phyloP scores from a whole-genome alignment of 176 grass and related monocot genomes.

The Juncus effusus region DNA sequence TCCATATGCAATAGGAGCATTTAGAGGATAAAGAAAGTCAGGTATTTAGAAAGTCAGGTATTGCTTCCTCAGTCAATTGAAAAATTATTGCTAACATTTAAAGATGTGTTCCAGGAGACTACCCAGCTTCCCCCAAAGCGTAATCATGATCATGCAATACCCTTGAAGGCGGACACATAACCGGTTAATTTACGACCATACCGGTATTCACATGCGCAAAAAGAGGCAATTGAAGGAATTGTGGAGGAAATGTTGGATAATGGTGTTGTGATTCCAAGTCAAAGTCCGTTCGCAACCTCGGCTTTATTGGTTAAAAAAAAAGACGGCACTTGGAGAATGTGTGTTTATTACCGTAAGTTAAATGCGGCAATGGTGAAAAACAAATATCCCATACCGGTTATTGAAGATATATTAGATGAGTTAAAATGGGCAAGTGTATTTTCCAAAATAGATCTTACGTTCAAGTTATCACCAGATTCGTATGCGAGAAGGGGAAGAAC shows the following conservation, averaged over 20 bases:
- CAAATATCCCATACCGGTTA: not conserved
- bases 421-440: not conserved
- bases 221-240: not conserved
- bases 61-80: no score
- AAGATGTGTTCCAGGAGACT: not conserved
- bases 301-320: not conserved
- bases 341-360: not conserved
- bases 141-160: not conserved
- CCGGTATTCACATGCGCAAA: not conserved
- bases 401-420: not conserved
- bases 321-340: conserved; percentile 6
- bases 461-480: conserved; percentile 1
- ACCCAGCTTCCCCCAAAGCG: not conserved
- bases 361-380: not conserved
- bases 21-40: no score
- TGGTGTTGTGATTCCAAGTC: not conserved
- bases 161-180: not conserved
- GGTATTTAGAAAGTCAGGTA: no score
- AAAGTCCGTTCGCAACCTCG: not conserved
- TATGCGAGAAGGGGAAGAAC: not conserved
- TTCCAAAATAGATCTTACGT: not conserved
- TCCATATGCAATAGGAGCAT: no score
- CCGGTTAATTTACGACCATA: not conserved
- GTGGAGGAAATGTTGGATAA: not conserved
- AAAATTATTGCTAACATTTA: no score